Evolutionary conservation across 2,329 filamentous ascomycete species (phyloP), one percentile per base, ranked within the genome.

Genomic region (Trichoderma sp.): DNA sequence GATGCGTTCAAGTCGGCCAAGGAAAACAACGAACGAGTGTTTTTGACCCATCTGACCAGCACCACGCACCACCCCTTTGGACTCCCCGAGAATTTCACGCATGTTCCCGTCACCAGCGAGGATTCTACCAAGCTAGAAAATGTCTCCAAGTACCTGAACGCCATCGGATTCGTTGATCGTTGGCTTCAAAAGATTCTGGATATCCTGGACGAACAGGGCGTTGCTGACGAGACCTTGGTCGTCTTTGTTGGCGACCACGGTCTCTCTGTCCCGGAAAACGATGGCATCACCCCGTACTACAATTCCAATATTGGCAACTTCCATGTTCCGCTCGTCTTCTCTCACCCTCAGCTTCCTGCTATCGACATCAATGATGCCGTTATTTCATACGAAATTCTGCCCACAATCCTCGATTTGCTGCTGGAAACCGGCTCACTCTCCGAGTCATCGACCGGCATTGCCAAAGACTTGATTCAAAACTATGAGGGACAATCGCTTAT

Each of bases 1-100:
- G 77, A 79, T 64, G 73, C 76, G 33, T 79, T 79, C 24, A 70
- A 70, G 11, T 71, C 72, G 1, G 77, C 77, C 8, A 74, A 71
- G 37, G 69, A 77, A 52, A 74, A 73, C 0, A 72, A 79, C 16
- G 73, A 78, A 31, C 72, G 77, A 8, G 75, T 79, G 0, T 79
- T 79, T 31, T 57, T 79, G 10, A 76, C 77, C 1, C 77, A 79
- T 68, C 58, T 79, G 16, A 79, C 77, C 2, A 79, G 77, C 64
- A 79, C 77, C 2, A 77, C 75, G 2, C 77, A 79, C 53, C 77
- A 79, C 43, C 74, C 75, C 13, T 79, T 78, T 52, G 73, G 73
- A 1, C 66, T 79, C 47, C 77, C 77, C 4, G 74, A 72, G 14
- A 73, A 72, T 0, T 75, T 76, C 16, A 55, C 35, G 27, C 58